Conservation (phyloP, 2,329 filamentous ascomycete genomes). For the Macrophomina tecta region DNA sequence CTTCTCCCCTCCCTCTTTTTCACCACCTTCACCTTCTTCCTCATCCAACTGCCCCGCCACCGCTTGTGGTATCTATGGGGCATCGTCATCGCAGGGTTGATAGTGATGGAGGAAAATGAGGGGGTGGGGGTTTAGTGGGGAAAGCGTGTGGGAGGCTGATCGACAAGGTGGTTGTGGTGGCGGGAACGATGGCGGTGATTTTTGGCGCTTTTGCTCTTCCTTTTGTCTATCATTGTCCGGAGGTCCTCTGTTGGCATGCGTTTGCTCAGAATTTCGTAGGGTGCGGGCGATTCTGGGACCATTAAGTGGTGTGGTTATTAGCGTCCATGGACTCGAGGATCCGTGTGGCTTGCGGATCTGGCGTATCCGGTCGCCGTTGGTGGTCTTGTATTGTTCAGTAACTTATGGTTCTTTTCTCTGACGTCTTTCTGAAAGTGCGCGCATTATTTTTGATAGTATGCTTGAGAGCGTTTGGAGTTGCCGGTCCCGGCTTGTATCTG, state of each 20-base stretch:
- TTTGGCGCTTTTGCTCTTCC: background rate
- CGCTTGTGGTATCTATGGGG: constrained; percentile 2
- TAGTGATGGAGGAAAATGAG: background rate
- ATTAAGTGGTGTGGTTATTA: too few relatives aligned
- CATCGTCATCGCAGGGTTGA: constrained; percentile 1
- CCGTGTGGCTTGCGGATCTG: background rate
- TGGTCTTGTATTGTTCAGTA: background rate
- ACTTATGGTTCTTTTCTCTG: too few relatives aligned
- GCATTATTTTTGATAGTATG: background rate
- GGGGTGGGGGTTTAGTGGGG: background rate
- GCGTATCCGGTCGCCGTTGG: background rate
- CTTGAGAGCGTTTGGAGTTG: background rate
- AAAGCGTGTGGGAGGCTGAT: background rate
- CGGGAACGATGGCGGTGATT: background rate
- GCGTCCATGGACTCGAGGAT: too few relatives aligned
- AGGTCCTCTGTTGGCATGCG: too few relatives aligned
- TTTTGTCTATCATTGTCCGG: background rate
- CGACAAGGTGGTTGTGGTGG: background rate
- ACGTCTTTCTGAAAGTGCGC: background rate
- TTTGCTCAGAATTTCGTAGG: too few relatives aligned
- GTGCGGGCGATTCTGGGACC: background rate
- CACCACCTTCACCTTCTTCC: background rate
- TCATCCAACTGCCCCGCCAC: background rate
- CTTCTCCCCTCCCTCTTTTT: background rate
- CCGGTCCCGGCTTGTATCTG: background rate